A percentile compares a stretch with the other conserved stretches of the same genome.
phyloP scores from a whole-genome alignment of 371 early-diverging fungal species.

The Aphelidium insulamus region DNA sequence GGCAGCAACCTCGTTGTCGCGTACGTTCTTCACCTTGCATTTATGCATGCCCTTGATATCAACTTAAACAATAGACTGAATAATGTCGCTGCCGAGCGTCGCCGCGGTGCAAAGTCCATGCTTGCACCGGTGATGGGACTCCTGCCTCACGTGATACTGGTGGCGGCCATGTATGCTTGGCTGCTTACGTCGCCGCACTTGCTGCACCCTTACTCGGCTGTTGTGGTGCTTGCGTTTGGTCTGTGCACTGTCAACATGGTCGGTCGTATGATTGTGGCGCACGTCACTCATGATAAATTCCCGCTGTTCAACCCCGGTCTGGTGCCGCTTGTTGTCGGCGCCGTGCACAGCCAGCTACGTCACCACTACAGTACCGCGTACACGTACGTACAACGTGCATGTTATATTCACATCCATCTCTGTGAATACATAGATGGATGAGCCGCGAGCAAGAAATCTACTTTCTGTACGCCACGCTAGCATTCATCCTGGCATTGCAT shows the following conservation, averaged over 20 bases:
- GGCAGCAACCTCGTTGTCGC: no score
- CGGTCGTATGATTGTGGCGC: constrained; percentile 59
- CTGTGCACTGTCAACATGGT: constrained; percentile 66
- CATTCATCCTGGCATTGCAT: constrained; percentile 30
- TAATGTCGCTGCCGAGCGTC: no score
- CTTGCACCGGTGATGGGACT: constrained; percentile 29
- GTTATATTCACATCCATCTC: constrained; percentile 1
- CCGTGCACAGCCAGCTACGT: constrained; percentile 32
- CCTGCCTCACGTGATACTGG: constrained; percentile 33
- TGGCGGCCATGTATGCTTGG: constrained; percentile 34
- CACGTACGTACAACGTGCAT: constrained; percentile 1
- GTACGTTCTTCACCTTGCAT: no score
- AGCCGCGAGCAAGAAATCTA: constrained; percentile 17
- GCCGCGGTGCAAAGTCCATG: no score
- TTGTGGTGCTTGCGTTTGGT: constrained; percentile 41
- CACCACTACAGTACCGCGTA: no score
- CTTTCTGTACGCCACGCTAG: constrained; percentile 25
- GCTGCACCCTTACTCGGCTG: constrained; percentile 31
- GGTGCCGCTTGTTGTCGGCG: constrained; percentile 38
- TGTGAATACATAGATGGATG: constrained; percentile 12
- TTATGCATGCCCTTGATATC: no score
- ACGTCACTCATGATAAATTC: constrained; percentile 56
- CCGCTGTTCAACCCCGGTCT: constrained; percentile 38
- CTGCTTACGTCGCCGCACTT: constrained; percentile 38
- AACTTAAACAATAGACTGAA: no score